Conservation (phyloP, 805 yeast genomes). For the Wickerhamiella azymoides region DNA sequence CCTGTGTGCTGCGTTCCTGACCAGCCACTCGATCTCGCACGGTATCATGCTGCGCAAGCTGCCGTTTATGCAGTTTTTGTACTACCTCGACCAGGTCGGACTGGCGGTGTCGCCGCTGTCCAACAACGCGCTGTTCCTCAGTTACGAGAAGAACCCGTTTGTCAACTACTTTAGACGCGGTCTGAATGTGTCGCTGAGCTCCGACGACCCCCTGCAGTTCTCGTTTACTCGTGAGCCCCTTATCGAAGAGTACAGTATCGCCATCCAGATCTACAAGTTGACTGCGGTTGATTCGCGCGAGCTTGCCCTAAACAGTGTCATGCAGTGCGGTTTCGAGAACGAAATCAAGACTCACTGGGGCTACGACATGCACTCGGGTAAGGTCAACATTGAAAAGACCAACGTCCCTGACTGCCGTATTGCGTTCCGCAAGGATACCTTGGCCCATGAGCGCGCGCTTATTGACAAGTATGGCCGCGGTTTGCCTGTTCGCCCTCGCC, state of each 20-base stretch:
- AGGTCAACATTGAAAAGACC: constrained; percentile 73
- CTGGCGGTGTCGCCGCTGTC: constrained; percentile 98
- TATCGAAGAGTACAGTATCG: constrained; percentile 95
- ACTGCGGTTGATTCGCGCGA: constrained; percentile 97
- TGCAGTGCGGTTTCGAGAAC: constrained; percentile 89
- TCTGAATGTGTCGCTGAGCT: constrained; percentile 81
- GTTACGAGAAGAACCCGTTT: constrained; percentile 96
- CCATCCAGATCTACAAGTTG: constrained; percentile 91
- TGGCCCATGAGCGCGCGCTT: constrained; percentile 49
- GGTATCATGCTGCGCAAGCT: constrained; percentile 87
- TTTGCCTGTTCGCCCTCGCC: neutral
- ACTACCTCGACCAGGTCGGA: constrained; percentile 87
- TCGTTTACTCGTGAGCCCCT: constrained; percentile 94
- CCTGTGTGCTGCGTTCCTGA: constrained; percentile 72
- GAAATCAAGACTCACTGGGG: constrained; percentile 91
- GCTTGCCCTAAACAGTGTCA: constrained; percentile 80
- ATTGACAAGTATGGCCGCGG: constrained; percentile 23
- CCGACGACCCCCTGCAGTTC: constrained; percentile 96
- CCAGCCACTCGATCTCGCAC: constrained; percentile 87
- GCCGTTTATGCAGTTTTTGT: constrained; percentile 88
- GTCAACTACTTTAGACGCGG: constrained; percentile 84
- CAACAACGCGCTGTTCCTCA: constrained; percentile 87
- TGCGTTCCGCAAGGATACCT: constrained; percentile 71
- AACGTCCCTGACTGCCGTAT: constrained; percentile 87
- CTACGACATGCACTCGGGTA: constrained; percentile 41